Evolutionary conservation across 164 flowering plant genomes (phyloP).

Genomic region (Vitis amurensis): DNA sequence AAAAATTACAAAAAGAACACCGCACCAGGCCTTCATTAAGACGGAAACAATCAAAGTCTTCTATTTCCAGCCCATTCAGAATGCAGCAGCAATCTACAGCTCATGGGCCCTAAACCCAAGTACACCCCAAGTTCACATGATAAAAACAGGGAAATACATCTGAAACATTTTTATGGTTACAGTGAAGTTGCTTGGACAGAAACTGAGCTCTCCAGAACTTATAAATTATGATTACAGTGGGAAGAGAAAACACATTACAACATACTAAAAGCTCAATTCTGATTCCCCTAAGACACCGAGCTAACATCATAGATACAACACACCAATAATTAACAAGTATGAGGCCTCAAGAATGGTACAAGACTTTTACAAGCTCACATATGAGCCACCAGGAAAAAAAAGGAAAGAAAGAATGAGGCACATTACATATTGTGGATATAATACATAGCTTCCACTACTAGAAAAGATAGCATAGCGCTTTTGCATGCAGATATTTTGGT

Average conservation of each 20-base stretch:
- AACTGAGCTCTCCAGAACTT: background rate
- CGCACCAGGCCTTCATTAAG: background rate
- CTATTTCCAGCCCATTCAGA: background rate
- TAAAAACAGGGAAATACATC: constrained; percentile 6
- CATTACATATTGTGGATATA: constrained; percentile 16
- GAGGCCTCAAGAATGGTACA: constrained; percentile 6
- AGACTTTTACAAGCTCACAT: constrained; percentile 17
- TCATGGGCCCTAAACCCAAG: constrained; percentile 1
- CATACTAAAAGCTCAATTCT: background rate
- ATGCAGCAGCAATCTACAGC: constrained; percentile 6
- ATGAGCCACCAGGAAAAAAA: background rate
- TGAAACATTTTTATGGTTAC: constrained; percentile 1
- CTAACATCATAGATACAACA: constrained; percentile 9
- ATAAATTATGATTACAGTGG: constrained; percentile 15
- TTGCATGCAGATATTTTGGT: background rate
- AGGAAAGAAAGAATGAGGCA: constrained; percentile 6
- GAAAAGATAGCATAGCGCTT: background rate
- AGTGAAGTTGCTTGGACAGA: constrained; percentile 8
- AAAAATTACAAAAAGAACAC: background rate
- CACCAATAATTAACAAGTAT: background rate
- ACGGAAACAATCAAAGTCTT: background rate
- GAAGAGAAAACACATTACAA: constrained; percentile 6
- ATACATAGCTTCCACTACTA: constrained; percentile 8
- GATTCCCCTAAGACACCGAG: constrained; percentile 4
- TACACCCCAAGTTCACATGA: background rate